Base-by-base conservation (phyloP, 176 grass and related monocot genomes). In the Urochloa ruziziensis region DNA sequence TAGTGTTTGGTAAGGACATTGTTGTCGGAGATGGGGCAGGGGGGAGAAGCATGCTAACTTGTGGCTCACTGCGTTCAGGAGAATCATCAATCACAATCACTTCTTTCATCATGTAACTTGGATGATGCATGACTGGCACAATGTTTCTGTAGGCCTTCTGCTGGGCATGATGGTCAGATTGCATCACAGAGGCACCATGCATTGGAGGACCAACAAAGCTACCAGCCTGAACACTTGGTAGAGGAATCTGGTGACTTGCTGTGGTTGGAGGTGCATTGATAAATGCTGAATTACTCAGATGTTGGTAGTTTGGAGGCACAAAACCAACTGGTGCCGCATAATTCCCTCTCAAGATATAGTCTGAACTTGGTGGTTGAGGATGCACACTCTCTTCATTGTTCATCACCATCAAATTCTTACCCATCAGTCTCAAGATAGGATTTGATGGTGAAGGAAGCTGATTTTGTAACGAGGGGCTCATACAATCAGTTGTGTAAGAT, bases 321-420 rank as follows among this genome's bases (percentile, higher is more conserved):
- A 96, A 93, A 75, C 83, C 77, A 81, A 71, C 84, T 56, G 94
- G 91, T 13, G 82, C 25, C 39, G 63, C n/a, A 70, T 84, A 89
- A 80, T 88, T 90, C 75, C 58, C 66, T 73, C 74, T 80, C 28
- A 90, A 44, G 48, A 77, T 21, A 73, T 85, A 84, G 10, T 90
- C 85, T 61, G 91, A 90, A 86, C 35, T 78, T 64, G 91, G 71
- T 48, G 74, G 78, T 85, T 74, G 89, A 77, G 83, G 88, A 76
- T 91, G 91, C 62, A 76, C 44, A 81, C 69, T 81, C 86, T 92
- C 93, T 77, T 99, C 93, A 7, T 84, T 94, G 83, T 92, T 99
- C 87, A 92, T 90, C 83, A 99, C 93, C 85, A 89, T 84, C 69
- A 99, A 85, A 60, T 99, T 87, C 70, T 99, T 99, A 79, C 93